Evolutionary conservation across 257 asterid species (phyloP).

Genomic region (Gentiana straminea): DNA sequence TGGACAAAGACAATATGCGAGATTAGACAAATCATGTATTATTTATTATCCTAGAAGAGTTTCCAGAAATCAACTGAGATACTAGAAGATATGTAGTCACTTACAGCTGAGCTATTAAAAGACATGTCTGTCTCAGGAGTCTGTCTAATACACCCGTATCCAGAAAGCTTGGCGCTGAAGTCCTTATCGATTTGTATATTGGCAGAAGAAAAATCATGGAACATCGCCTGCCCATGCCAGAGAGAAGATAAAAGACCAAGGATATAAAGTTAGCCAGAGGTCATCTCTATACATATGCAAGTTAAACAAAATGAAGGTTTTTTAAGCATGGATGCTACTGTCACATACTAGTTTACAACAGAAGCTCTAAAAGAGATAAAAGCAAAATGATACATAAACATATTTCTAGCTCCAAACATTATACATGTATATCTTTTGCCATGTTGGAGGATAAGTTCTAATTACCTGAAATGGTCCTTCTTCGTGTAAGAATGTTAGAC

Average conservation of each 20-base stretch:
- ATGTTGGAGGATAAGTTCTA: conserved; percentile 4
- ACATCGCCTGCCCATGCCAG: conserved; percentile 69
- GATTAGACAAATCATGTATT: not conserved
- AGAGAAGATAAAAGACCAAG: conserved; percentile 8
- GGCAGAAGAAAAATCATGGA: conserved; percentile 81
- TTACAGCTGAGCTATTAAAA: conserved; percentile 41
- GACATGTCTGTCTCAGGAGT: conserved; percentile 73
- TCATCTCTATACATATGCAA: not conserved
- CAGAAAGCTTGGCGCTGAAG: conserved; percentile 91
- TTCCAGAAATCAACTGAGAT: too few species aligned
- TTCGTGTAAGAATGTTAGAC: conserved; percentile 88
- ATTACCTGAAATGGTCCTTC: conserved; percentile 97
- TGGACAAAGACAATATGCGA: not conserved
- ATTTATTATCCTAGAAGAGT: too few species aligned
- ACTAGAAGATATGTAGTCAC: conserved; percentile 7
- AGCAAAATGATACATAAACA: too few species aligned
- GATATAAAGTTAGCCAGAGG: conserved; percentile 4
- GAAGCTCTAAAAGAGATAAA: not conserved
- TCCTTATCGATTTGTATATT: conserved; percentile 90
- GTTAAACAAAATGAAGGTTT: conserved; percentile 3
- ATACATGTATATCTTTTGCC: not conserved
- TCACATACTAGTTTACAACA: not conserved
- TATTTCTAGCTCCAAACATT: not conserved
- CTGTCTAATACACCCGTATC: conserved; percentile 84
- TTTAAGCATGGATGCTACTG: not conserved